These are phyloP conservation scores for Tremellales sp. DNA, from an alignment of 1,284 basidiomycete species.

Conservation along the genomic window DNA sequence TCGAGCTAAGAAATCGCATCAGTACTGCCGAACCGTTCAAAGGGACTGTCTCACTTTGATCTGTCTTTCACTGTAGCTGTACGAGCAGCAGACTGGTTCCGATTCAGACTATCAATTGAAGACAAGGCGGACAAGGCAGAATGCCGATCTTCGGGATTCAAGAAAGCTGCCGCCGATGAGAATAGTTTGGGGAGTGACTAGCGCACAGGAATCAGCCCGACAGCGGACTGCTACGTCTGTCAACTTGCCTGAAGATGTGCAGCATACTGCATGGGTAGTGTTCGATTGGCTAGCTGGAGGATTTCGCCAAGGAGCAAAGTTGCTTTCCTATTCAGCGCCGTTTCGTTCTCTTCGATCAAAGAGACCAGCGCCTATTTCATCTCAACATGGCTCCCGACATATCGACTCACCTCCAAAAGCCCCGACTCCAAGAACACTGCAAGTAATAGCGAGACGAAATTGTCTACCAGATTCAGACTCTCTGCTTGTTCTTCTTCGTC, in stretches of 20 bases:
- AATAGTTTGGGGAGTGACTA: slow-evolving; percentile 85
- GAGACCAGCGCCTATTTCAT: slow-evolving; percentile 67
- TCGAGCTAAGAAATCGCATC: background rate
- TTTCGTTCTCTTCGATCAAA: slow-evolving; percentile 68
- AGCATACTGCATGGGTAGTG: slow-evolving; percentile 78
- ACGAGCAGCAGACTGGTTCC: slow-evolving; percentile 56
- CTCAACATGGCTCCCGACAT: background rate
- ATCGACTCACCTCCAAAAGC: slow-evolving; percentile 66
- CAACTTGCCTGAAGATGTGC: slow-evolving; percentile 70
- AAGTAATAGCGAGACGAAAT: slow-evolving; percentile 87
- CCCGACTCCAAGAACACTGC: slow-evolving; percentile 83
- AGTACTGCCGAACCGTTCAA: background rate
- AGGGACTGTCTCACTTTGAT: slow-evolving; percentile 8
- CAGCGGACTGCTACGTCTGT: background rate
- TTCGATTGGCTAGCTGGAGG: slow-evolving; percentile 78
- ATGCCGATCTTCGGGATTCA: slow-evolving; percentile 60
- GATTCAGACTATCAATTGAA: slow-evolving; percentile 86
- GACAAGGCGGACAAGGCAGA: slow-evolving; percentile 80
- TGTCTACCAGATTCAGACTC: slow-evolving; percentile 79
- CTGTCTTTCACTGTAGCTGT: slow-evolving; percentile 11
- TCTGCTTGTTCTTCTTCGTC: slow-evolving; percentile 53
- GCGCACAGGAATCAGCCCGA: background rate
- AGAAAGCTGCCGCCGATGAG: slow-evolving; percentile 71
- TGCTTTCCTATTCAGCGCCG: slow-evolving; percentile 74
- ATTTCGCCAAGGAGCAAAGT: slow-evolving; percentile 90